Percentiles rank a stretch among this genome's conserved stretches.
These are phyloP conservation scores for Fomitiporia mediterranea DNA, from an alignment of 1,284 basidiomycete genomes.

Conservation along the genomic window DNA sequence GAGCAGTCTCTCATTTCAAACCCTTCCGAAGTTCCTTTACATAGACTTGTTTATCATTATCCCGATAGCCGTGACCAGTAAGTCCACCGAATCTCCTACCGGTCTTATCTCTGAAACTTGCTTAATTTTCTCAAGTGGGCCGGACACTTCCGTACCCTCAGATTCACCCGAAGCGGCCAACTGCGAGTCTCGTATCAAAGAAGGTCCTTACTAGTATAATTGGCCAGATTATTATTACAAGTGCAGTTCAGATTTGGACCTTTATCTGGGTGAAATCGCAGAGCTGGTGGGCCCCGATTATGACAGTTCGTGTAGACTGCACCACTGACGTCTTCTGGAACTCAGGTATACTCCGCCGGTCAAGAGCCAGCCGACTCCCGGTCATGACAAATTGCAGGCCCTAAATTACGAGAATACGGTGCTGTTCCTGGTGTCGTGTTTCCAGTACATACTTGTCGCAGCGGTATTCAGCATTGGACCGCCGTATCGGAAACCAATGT, in stretches of 20 bases:
- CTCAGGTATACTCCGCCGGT: constrained; percentile 62
- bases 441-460: constrained; percentile 97
- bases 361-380: constrained; percentile 45
- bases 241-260: constrained; percentile 78
- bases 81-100: constrained; percentile 29
- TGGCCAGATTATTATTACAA: constrained; percentile 89
- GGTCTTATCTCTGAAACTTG: constrained; percentile 13
- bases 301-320: not conserved
- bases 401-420: constrained; percentile 92
- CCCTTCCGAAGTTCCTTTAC: constrained; percentile 76
- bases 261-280: constrained; percentile 88
- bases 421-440: constrained; percentile 92
- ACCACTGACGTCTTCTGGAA: not conserved
- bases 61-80: constrained; percentile 92
- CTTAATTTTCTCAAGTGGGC: constrained; percentile 62
- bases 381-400: constrained; percentile 80
- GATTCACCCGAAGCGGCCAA: constrained; percentile 89
- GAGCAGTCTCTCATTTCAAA: constrained; percentile 4
- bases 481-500: constrained; percentile 92
- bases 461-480: constrained; percentile 97
- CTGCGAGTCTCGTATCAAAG: constrained; percentile 93
- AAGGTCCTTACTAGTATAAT: constrained; percentile 93
- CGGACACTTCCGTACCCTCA: constrained; percentile 86
- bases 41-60: constrained; percentile 98
- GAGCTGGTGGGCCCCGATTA: constrained; percentile 55